phyloP scores from a whole-genome alignment of 768 basidiomycete species.

The Pisolithus microcarpus region DNA sequence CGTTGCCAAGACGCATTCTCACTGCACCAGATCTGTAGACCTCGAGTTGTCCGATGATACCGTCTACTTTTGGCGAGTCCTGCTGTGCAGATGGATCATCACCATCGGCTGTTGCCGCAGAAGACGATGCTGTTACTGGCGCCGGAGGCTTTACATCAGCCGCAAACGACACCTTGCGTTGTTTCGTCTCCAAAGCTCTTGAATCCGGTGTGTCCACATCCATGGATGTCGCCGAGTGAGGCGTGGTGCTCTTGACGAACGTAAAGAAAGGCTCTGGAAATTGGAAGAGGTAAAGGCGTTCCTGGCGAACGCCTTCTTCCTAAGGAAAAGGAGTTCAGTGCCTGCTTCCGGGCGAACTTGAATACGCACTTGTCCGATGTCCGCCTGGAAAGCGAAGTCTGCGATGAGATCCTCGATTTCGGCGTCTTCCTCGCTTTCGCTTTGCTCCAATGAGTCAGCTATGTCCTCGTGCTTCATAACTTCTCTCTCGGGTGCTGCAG shows the following conservation, averaged over 20 bases:
- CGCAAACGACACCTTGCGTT: conserved; percentile 55
- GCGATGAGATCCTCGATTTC: conserved; percentile 72
- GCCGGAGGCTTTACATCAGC: conserved; percentile 49
- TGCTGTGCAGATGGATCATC: conserved; percentile 13
- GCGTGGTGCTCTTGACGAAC: conserved; percentile 40
- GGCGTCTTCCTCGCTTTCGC: conserved; percentile 72
- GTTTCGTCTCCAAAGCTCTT: conserved; percentile 30
- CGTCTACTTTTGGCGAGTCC: conserved; percentile 48
- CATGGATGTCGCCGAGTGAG: conserved; percentile 28
- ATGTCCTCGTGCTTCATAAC: conserved; percentile 27
- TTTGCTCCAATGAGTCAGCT: conserved; percentile 60
- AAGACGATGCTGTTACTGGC: conserved; percentile 13
- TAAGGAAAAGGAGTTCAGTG: conserved; percentile 16
- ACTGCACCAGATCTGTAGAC: conserved; percentile 80
- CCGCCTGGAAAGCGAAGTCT: conserved; percentile 48
- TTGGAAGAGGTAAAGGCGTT: conserved; percentile 81
- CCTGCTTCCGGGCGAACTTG: not conserved
- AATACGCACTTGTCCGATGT: conserved; percentile 32
- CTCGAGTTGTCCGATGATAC: conserved; percentile 77
- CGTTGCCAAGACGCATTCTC: conserved; percentile 78
- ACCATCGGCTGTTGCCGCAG: conserved; percentile 14
- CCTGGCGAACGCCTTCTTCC: conserved; percentile 48
- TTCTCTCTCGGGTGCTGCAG: conserved; percentile 5
- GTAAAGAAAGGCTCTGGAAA: conserved; percentile 82
- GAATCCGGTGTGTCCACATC: conserved; percentile 25